phyloP scores from a whole-genome alignment of 2,329 filamentous ascomycete genomes.

The Microcyclosporella mali region DNA sequence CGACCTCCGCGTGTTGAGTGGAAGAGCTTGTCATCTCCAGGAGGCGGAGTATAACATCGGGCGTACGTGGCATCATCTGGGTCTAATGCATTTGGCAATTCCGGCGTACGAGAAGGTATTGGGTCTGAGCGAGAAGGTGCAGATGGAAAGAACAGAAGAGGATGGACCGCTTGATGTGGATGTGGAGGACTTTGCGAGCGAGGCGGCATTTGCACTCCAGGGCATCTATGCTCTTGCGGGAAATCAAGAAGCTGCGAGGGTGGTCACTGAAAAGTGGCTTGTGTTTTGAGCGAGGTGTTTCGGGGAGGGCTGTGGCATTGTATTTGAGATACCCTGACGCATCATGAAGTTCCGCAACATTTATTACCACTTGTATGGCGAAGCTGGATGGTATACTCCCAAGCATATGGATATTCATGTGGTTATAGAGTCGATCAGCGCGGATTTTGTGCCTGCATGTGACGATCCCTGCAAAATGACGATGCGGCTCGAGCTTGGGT shows the following conservation, averaged over 20 bases:
- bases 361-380: too few species aligned
- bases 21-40: conserved; percentile 48
- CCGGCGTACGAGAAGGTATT: conserved; percentile 62
- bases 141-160: conserved; percentile 28
- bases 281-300: conserved; percentile 32
- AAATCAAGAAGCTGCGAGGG: conserved; percentile 54
- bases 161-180: conserved; percentile 19
- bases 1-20: conserved; percentile 45
- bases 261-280: conserved; percentile 53
- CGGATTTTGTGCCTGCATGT: too few species aligned
- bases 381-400: too few species aligned
- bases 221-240: conserved; percentile 60
- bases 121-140: conserved; percentile 44
- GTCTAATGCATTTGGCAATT: conserved; percentile 65
- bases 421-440: too few species aligned
- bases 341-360: too few species aligned
- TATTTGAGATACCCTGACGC: conserved; percentile 9
- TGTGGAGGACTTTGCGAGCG: conserved; percentile 55
- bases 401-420: too few species aligned
- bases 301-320: not conserved
- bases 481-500: too few species aligned
- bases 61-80: conserved; percentile 68
- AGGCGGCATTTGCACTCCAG: conserved; percentile 71
- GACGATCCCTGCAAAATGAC: too few species aligned
- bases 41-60: conserved; percentile 80